Evolutionary conservation across 257 asterid species (phyloP), one percentile per base, ranked within the genome.

Genomic region (Nicotiana tabacum): DNA sequence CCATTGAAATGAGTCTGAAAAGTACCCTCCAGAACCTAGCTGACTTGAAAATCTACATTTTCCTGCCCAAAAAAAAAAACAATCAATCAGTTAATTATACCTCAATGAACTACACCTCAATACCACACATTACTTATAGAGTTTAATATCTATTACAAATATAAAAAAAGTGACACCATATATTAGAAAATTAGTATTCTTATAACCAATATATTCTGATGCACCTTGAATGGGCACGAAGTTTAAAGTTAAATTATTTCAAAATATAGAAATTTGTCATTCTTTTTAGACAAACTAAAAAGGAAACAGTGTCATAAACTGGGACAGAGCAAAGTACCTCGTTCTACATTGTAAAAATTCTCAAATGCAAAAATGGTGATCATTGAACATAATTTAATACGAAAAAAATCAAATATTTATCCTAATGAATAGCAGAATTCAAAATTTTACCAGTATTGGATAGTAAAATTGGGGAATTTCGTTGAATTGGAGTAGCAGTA

Each of bases 1-100:
- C 97, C 98, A 92, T 58, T 62, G 90, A 86, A 90, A 84, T 33
- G 83, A 82, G 82, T 76, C 82, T 72, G 86, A 85, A 82, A 85
- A 84, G 82, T 80, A 82, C 74, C 90, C 87, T 82, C 94, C 95
- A 82, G 79, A 85, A 62, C 83, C 89, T 72, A 77, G 79, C 82
- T 84, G 84, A 64, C 79, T 18, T 21, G 82, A 85, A 85, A 85
- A 84, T 77, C 77, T 68, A 58, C 66, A 35, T 76, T 84, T 86
- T 81, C 90, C 97, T 92, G 90, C 65, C 67, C 83, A 37, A 61
- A 12, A 43, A 72, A 21, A 24, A 24, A 24, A 24, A 24, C 37
- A 9, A 53, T 82, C 81, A 79, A 43, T 53, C 21, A n/a, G 62
- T 35, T 43, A 8, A 24, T 29, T 8, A 27, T 43, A 37, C 76